phyloP scores from a whole-genome alignment of 352 stramenopile species.

The Pythium aristosporum region DNA sequence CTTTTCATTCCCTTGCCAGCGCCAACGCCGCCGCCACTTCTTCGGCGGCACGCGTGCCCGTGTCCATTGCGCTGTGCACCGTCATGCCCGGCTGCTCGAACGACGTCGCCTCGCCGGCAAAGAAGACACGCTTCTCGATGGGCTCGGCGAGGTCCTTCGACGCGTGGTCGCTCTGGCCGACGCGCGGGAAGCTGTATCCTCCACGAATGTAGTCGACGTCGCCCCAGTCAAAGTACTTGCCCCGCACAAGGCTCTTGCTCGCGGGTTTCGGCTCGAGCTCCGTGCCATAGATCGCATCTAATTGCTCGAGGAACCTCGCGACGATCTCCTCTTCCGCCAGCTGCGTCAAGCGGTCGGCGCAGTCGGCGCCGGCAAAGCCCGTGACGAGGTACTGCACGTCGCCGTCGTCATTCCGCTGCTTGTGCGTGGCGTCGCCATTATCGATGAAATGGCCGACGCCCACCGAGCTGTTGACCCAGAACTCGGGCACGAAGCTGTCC shows the following conservation, averaged over 20 bases:
- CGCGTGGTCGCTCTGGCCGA: constrained; percentile 63
- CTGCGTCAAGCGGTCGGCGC: constrained; percentile 50
- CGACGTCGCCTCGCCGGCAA: constrained; percentile 76
- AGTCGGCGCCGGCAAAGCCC: constrained; percentile 66
- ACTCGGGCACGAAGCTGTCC: constrained; percentile 80
- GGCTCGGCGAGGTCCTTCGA: constrained; percentile 53
- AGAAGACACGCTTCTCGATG: constrained; percentile 75
- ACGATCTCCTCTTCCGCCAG: constrained; percentile 57
- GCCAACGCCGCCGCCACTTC: constrained; percentile 50
- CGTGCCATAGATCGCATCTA: constrained; percentile 76
- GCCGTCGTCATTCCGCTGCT: neutral
- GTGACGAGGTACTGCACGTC: constrained; percentile 70
- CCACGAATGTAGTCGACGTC: constrained; percentile 66
- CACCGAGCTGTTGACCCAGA: constrained; percentile 76
- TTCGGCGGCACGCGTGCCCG: constrained; percentile 57
- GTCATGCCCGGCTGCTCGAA: constrained; percentile 83
- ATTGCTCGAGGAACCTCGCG: constrained; percentile 60
- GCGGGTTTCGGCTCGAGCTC: constrained; percentile 53
- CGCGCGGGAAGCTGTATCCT: constrained; percentile 75
- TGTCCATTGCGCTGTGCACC: constrained; percentile 81
- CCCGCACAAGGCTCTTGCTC: constrained; percentile 60
- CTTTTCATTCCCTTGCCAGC: neutral
- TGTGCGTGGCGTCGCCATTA: constrained; percentile 41
- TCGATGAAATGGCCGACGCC: constrained; percentile 60
- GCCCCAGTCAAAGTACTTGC: constrained; percentile 80